Base-by-base conservation (phyloP, 2,329 filamentous ascomycete genomes). In the Pseudophaeomoniella oleicola region DNA sequence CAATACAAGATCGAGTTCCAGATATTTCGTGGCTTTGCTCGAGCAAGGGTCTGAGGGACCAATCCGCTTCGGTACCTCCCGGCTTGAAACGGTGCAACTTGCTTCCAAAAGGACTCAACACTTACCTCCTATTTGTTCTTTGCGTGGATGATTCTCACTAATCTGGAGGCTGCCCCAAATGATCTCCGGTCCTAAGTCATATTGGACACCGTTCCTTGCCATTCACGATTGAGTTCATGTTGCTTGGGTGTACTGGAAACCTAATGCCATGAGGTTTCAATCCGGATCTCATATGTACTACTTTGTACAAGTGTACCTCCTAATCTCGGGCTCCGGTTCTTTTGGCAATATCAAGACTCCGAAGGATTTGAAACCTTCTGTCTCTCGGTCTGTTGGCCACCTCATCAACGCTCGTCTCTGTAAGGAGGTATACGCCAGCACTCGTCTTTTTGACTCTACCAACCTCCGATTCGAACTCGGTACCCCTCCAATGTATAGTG, bases 281-380 rank as follows among this genome's bases (percentile, higher is more conserved):
- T 78, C 74, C 2, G 71, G 71, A 52, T 78, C 73, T 27, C 72
- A 57, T 35, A 72, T 62, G 52, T 77, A 78, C 78, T 58, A 50
- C 72, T 77, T 36, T 62, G 56, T 32, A 78, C n/a, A n/a, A n/a
- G n/a, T n/a, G n/a, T n/a, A 54, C 38, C 55, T 63, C 0, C 72
- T n/a, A n/a, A n/a, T n/a, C 71, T 37, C 57, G 55, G 0, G 74
- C 72, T 2, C 74, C 74, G 0, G 67, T 75, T 32, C 74, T 56
- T 10, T 58, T 50, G 3, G 77, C 72, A 9, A 73, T 57, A 32
- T 63, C 48, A 0, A 59, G 62, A 1, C 65, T 68, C 40, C 75
- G 68, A 12, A 54, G 44, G 5, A 70, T 64, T 41, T 68, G 55
- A 2, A 75, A 57, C 0, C 62, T 63, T 19, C 57, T 60, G 2